Evolutionary conservation across 1,284 basidiomycete species (phyloP), one percentile per base, ranked within the genome.

Genomic region (Marasmius oreades): DNA sequence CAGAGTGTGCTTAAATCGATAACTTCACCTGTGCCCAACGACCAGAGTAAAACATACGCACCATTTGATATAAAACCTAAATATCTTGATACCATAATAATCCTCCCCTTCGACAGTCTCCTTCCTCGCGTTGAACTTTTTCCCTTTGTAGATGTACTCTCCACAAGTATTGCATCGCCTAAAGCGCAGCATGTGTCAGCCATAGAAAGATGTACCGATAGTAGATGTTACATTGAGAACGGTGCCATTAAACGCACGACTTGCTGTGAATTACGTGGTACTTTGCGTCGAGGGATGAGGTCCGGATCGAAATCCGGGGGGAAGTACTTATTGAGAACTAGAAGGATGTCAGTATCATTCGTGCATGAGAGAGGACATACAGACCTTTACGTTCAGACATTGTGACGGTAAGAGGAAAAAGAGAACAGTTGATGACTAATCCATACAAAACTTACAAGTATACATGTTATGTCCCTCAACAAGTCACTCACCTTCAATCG

Each of bases 111-210:
- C 87, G 14, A 97, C 97, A 0, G 95, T 97, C 77, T 99, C 97
- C 70, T 99, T 99, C 52, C 96, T 83, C 1, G 97, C 97, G 65
- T 99, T 99, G 79, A 99, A 99, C 74, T 99, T 99, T 77, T 98
- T 98, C 46, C 96, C 97, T 70, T 98, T 89, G 78, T 95, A 95
- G 59, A 98, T 92, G 70, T 98, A 99, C 73, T 99, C 97, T 56
- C 95, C 96, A 66, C 96, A 99, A 11, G 92, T 91, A 67, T 91
- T 93, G 68, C 93, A 95, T 66, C 92, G 85, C 89, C 88, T 90
- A 51, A 20, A 55, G 23, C 39, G 45, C 16, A 20, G n/a, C 55
- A 52, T 63, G 6, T 59, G 57, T 68, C 31, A 62, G 39, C 23
- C 42, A 60, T 28, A 58, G n/a, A 16, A 39, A 12, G 20, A 11